Percentiles rank a stretch among this genome's conserved stretches.
Evolutionary conservation across 805 yeast species (phyloP).

Genomic region (Komagataella pseudopastoris): DNA sequence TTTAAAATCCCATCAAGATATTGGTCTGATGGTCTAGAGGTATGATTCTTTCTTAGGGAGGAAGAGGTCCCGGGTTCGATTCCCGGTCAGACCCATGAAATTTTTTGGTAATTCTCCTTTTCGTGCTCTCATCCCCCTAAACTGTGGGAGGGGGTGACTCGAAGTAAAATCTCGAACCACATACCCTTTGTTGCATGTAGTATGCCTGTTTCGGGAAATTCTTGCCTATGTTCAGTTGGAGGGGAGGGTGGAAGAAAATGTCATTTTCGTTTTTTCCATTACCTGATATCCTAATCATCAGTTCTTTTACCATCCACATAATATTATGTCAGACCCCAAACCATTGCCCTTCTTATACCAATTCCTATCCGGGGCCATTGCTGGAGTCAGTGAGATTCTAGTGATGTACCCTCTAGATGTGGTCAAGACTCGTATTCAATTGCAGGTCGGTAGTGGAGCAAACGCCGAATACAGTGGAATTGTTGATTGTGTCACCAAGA

Average conservation of each 20-base stretch:
- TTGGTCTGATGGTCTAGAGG: conserved; percentile 6
- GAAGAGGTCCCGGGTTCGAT: conserved; percentile 8
- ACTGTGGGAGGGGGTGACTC: background rate
- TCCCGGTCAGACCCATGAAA: conserved; percentile 6
- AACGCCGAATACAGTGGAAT: conserved; percentile 71
- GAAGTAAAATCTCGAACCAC: background rate
- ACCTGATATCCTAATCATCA: background rate
- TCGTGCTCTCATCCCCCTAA: background rate
- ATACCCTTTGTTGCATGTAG: background rate
- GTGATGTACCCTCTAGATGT: conserved; percentile 96
- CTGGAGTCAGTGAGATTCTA: conserved; percentile 92
- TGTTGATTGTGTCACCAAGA: conserved; percentile 70
- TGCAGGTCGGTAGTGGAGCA: conserved; percentile 44
- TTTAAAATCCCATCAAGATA: background rate
- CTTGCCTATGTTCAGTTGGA: background rate
- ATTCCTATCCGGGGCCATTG: conserved; percentile 85
- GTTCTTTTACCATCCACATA: background rate
- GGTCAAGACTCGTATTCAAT: conserved; percentile 91
- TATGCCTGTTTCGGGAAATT: background rate
- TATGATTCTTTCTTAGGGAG: conserved; percentile 8
- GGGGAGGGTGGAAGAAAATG: background rate
- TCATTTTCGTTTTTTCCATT: background rate
- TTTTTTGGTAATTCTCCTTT: background rate
- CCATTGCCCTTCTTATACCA: conserved; percentile 88
- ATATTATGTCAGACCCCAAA: conserved; percentile 5